These are phyloP conservation scores for Leishmania gerbilli DNA, from an alignment of 208 protist genomes.

Conservation along the genomic window DNA sequence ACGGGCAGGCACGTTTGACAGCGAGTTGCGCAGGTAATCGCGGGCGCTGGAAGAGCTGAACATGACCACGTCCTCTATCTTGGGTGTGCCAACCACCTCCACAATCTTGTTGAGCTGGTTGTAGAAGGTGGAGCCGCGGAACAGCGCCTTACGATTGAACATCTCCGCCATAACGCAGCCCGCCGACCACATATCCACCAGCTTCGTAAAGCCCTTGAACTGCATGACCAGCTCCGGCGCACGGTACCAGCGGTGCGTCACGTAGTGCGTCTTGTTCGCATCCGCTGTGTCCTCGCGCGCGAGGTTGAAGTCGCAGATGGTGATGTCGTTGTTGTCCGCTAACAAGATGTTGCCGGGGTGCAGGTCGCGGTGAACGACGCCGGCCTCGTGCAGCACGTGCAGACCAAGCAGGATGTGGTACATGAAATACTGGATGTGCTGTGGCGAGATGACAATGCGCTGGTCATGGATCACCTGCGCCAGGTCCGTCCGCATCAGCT, in stretches of 20 bases:
- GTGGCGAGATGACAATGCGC: constrained; percentile 93
- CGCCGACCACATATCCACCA: constrained; percentile 91
- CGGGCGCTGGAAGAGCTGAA: constrained; percentile 86
- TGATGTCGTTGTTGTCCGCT: constrained; percentile 94
- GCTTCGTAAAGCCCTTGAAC: constrained; percentile 92
- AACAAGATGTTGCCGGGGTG: constrained; percentile 91
- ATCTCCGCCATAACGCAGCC: constrained; percentile 92
- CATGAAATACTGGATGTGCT: constrained; percentile 97
- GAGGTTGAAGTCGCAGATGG: constrained; percentile 97
- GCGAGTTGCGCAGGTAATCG: constrained; percentile 81
- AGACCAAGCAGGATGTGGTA: constrained; percentile 95
- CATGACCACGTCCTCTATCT: constrained; percentile 87
- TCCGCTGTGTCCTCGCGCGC: constrained; percentile 89
- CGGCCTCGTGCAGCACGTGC: constrained; percentile 92
- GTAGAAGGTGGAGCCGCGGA: constrained; percentile 92
- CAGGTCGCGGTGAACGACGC: constrained; percentile 92
- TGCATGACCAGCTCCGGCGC: constrained; percentile 98
- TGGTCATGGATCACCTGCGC: constrained; percentile 95
- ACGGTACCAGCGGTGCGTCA: constrained; percentile 97
- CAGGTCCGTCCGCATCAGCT: constrained; percentile 95
- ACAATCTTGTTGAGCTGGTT: constrained; percentile 94
- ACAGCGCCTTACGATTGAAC: constrained; percentile 91
- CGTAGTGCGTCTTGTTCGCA: constrained; percentile 93
- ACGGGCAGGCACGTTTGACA: constrained; percentile 57
- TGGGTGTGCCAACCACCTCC: constrained; percentile 89